Evolutionary conservation across 331 rosid genomes (phyloP).

Genomic region (Ulmus americana): DNA sequence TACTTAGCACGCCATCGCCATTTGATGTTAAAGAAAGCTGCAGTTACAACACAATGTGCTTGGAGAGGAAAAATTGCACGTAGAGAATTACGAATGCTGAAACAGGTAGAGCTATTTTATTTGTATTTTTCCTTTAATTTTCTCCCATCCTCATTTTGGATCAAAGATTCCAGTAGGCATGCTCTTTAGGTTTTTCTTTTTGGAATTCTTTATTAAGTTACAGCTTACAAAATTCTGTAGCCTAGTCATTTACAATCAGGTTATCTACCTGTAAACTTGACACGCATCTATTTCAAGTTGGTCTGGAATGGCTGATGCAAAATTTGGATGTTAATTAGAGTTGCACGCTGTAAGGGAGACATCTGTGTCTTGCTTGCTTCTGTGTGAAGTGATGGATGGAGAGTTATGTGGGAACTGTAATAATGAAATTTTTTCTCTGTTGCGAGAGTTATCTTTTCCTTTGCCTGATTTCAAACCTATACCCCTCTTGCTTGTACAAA

Average conservation of each 20-base stretch:
- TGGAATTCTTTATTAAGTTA: neutral
- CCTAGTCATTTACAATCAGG: too few relatives aligned
- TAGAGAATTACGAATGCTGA: constrained; percentile 59
- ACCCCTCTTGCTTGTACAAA: neutral
- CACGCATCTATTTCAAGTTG: too few relatives aligned
- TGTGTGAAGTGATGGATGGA: too few relatives aligned
- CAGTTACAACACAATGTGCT: constrained; percentile 47
- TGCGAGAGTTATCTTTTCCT: neutral
- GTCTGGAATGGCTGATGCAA: too few relatives aligned
- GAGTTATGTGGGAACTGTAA: too few relatives aligned
- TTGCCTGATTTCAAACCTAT: constrained; percentile 1
- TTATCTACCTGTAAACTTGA: too few relatives aligned
- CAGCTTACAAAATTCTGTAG: constrained; percentile 2
- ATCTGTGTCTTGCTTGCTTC: too few relatives aligned
- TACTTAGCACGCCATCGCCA: constrained; percentile 26
- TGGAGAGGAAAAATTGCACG: constrained; percentile 65
- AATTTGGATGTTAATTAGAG: too few relatives aligned
- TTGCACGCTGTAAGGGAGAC: too few relatives aligned
- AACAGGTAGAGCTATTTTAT: constrained; percentile 36
- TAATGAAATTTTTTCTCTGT: too few relatives aligned
- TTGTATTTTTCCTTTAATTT: constrained; percentile 1
- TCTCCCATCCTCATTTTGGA: neutral
- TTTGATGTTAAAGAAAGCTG: constrained; percentile 40
- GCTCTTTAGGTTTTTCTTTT: neutral
- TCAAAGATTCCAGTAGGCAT: neutral